A percentile compares a stretch with the other conserved stretches of the same genome.
These are phyloP conservation scores for Fusarium decemcellulare DNA, from an alignment of 2,329 filamentous ascomycete genomes.

Conservation along the genomic window DNA sequence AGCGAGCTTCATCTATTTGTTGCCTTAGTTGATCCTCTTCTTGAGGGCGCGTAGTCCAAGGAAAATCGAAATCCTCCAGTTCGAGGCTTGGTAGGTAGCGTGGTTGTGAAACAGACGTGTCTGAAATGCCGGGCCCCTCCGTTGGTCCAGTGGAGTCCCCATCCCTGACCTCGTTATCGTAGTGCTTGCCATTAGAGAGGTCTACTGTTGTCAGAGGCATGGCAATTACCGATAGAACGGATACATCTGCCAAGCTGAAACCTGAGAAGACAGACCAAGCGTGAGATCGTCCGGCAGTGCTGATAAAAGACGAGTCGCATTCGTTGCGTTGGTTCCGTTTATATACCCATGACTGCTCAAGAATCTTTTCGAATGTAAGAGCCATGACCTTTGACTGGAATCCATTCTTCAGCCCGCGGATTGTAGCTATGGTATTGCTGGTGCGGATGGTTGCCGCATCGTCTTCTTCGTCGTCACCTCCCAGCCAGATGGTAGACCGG, in stretches of 20 bases:
- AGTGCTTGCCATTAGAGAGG: neutral
- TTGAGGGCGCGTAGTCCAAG: no score
- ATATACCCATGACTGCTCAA: conserved; percentile 8
- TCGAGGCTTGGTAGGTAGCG: neutral
- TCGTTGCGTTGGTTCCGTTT: conserved; percentile 3
- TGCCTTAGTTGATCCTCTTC: neutral
- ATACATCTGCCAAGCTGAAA: conserved; percentile 4
- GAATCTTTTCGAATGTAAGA: neutral
- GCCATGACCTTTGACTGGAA: neutral
- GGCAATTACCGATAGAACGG: neutral
- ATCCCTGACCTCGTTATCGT: neutral
- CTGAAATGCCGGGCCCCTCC: neutral
- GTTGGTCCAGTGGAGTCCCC: neutral
- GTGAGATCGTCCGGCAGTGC: neutral
- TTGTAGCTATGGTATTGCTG: neutral
- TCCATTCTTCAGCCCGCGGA: neutral
- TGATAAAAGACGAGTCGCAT: conserved; percentile 4
- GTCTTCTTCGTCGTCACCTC: neutral
- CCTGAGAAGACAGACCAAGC: conserved; percentile 10
- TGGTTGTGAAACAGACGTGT: neutral
- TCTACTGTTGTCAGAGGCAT: conserved; percentile 2
- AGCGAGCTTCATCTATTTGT: neutral
- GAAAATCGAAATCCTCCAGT: neutral
- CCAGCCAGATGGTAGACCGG: neutral
- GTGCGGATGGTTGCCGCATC: no score